These are phyloP conservation scores for Artemisia tridentata DNA, from an alignment of 129 eudicot genomes.

Conservation along the genomic window DNA sequence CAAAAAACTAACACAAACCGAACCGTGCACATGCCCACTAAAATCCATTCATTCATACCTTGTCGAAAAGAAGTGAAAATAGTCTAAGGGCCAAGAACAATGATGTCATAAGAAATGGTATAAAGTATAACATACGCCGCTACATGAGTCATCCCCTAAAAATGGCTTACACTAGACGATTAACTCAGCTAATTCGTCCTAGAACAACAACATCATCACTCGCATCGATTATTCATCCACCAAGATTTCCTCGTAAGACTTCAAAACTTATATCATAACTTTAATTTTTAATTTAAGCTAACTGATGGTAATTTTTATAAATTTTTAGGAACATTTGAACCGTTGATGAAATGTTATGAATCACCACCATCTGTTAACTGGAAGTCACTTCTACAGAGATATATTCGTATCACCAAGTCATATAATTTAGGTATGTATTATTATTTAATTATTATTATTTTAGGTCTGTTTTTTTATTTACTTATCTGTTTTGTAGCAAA, in stretches of 20 bases:
- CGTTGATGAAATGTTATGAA: conserved; percentile 32
- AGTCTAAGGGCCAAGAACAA: no score
- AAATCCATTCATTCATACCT: no score
- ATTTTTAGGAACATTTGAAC: conserved; percentile 27
- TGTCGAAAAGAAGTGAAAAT: no score
- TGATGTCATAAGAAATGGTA: not conserved
- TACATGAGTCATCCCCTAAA: not conserved
- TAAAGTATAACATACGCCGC: no score
- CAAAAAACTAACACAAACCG: no score
- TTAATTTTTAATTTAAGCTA: not conserved
- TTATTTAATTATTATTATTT: not conserved
- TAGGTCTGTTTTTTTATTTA: conserved; percentile 34
- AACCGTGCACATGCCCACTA: no score
- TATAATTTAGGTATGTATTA: conserved; percentile 36
- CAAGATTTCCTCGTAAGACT: conserved; percentile 27
- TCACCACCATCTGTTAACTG: conserved; percentile 27
- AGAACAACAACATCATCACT: conserved; percentile 23
- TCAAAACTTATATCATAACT: not conserved
- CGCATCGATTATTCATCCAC: conserved; percentile 15
- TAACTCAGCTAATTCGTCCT: conserved; percentile 34
- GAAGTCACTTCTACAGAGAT: conserved; percentile 31
- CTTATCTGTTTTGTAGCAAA: no score
- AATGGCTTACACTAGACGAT: conserved; percentile 31
- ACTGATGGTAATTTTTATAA: conserved; percentile 11
- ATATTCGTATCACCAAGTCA: conserved; percentile 20